Evolutionary conservation across 768 basidiomycete species (phyloP), one percentile per base, ranked within the genome.

Genomic region (Macrocybe gigantea): DNA sequence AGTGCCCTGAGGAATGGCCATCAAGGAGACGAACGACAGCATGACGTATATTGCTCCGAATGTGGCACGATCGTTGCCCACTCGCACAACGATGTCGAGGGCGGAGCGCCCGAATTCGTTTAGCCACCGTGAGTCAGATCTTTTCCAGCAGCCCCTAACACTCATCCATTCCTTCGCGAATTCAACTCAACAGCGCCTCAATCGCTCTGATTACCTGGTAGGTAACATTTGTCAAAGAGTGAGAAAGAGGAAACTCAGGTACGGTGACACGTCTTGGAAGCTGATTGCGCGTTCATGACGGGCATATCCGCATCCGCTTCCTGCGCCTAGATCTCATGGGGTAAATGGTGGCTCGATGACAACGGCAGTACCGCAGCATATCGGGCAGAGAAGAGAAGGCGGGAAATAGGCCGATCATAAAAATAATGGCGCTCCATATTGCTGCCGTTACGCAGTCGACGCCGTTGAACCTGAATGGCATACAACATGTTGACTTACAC

Each of bases 341-440:
- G 40, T 10, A 41, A 41, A 41, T 41, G 40, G 40, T 41, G 40
- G 40, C 40, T 41, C 13, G 40, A 41, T 41, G 40, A 41, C 40
- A 41, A 15, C 40, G 40, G 40, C 22, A 41, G 40, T 31, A 12
- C 40, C 31, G 40, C 40, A 31, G 40, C 40, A 31, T 41, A 41
- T 31, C 40, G 22, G 3, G 40, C 40, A 22, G 11, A 15, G 13
- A 41, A 41, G 40, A 41, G 40, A 41, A 41, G 4, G 22, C 22
- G 4, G 22, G 22, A 22, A 22, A 22, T 22, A 22, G 22, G 22
- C 22, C 22, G 22, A 22, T 22, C 22, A 22, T 4, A 22, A 22
- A 22, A 22, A 22, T 22, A 22, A 22, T 22, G 22, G 4, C 22
- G 22, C 22, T 22, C 4, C 22, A 22, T 22, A 22, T 22, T 22